Evolutionary conservation across 352 stramenopile genomes (phyloP).

Genomic region (Pythium rhizo-oryzae): DNA sequence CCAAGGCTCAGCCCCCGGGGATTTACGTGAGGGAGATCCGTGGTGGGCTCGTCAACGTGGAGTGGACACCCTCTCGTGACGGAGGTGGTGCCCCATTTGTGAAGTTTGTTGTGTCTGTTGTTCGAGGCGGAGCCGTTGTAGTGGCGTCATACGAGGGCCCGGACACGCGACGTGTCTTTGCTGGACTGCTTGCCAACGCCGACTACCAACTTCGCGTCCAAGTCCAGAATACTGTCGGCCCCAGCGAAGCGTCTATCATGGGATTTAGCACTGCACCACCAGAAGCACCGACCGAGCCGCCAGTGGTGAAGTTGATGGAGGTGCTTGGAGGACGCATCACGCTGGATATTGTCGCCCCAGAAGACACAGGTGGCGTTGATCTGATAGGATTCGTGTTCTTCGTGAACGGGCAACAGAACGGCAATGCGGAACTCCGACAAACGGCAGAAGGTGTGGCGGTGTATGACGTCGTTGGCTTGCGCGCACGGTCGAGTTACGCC

Average conservation of each 20-base stretch:
- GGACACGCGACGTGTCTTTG: conserved; percentile 19
- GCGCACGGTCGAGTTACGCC: conserved; percentile 31
- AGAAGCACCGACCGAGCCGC: conserved; percentile 30
- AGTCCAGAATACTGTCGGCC: conserved; percentile 35
- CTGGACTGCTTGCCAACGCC: conserved; percentile 37
- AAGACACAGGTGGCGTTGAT: conserved; percentile 41
- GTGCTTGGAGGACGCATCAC: conserved; percentile 38
- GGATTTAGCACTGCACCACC: conserved; percentile 30
- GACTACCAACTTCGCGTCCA: conserved; percentile 36
- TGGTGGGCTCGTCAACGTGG: conserved; percentile 33
- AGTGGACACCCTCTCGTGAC: conserved; percentile 32
- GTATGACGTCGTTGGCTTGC: conserved; percentile 44
- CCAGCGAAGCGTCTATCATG: conserved; percentile 14
- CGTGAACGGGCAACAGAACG: conserved; percentile 19
- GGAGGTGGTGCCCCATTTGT: conserved; percentile 33
- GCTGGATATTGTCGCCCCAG: conserved; percentile 35
- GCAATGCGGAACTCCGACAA: neutral
- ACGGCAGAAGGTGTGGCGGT: neutral
- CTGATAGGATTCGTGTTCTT: conserved; percentile 40
- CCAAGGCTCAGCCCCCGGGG: conserved; percentile 23
- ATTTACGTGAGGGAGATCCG: conserved; percentile 25
- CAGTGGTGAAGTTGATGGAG: conserved; percentile 22
- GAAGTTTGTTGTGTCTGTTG: neutral
- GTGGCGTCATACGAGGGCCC: conserved; percentile 31
- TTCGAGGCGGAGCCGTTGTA: conserved; percentile 3